Percentiles rank a stretch among this genome's conserved stretches.
Evolutionary conservation across 1,139 yeast genomes (phyloP).

Genomic region (Magnusiomyces ingens): DNA sequence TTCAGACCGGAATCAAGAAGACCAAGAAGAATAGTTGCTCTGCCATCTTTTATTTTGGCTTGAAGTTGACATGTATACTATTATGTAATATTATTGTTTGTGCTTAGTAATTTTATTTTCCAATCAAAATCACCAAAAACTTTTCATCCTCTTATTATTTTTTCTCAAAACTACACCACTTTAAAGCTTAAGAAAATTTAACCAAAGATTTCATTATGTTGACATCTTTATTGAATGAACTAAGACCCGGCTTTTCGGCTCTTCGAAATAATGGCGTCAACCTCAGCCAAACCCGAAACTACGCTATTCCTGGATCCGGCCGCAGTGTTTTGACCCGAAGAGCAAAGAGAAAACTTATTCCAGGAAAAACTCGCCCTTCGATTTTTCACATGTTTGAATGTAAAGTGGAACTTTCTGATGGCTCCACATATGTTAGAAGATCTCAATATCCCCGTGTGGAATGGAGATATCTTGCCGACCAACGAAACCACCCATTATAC

Average conservation of each 20-base stretch:
- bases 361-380: slow-evolving; percentile 88
- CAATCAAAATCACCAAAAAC: too few relatives aligned
- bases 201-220: too few relatives aligned
- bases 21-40: too few relatives aligned
- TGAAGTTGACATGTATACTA: too few relatives aligned
- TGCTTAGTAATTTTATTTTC: too few relatives aligned
- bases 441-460: slow-evolving; percentile 88
- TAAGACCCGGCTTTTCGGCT: neutral
- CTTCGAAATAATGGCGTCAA: neutral
- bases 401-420: slow-evolving; percentile 82
- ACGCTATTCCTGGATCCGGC: slow-evolving; percentile 18
- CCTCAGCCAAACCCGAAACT: slow-evolving; percentile 13
- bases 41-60: too few relatives aligned
- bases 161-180: too few relatives aligned
- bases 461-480: slow-evolving; percentile 79
- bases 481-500: slow-evolving; percentile 80
- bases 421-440: slow-evolving; percentile 75
- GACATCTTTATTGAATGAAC: too few relatives aligned
- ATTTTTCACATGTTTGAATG: slow-evolving; percentile 87
- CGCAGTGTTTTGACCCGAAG: slow-evolving; percentile 24
- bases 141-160: too few relatives aligned
- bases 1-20: too few relatives aligned
- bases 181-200: too few relatives aligned
- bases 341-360: slow-evolving; percentile 29
- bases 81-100: too few relatives aligned